These are phyloP conservation scores for Astraeus odoratus DNA, from an alignment of 768 basidiomycete genomes.

Conservation along the genomic window DNA sequence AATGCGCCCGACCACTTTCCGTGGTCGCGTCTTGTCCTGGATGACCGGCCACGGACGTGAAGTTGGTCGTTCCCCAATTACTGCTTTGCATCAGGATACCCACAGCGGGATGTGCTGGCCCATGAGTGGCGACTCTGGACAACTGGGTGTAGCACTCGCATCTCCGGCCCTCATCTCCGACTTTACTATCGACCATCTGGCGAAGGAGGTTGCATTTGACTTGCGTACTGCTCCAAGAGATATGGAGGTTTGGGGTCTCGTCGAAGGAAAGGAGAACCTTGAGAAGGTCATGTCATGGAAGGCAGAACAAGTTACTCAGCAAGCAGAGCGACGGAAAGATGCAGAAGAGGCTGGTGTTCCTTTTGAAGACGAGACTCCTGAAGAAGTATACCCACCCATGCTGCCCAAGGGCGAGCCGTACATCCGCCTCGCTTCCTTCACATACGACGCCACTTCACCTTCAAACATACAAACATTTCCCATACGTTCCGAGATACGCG, in stretches of 20 bases:
- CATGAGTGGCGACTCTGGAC: slow-evolving; percentile 70
- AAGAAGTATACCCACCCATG: slow-evolving; percentile 39
- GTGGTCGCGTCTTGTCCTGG: slow-evolving; percentile 43
- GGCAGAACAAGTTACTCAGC: slow-evolving; percentile 33
- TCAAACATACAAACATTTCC: slow-evolving; percentile 75
- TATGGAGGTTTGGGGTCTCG: slow-evolving; percentile 89
- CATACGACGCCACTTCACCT: slow-evolving; percentile 49
- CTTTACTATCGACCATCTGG: slow-evolving; percentile 84
- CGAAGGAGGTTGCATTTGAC: slow-evolving; percentile 76
- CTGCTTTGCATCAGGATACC: slow-evolving; percentile 79
- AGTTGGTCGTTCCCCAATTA: slow-evolving; percentile 76
- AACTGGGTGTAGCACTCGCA: slow-evolving; percentile 76
- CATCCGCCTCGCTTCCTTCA: slow-evolving; percentile 62
- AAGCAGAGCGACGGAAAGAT: slow-evolving; percentile 27
- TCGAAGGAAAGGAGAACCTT: slow-evolving; percentile 72
- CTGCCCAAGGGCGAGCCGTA: slow-evolving; percentile 42
- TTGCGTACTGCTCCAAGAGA: slow-evolving; percentile 72
- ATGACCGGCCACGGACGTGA: slow-evolving; percentile 57
- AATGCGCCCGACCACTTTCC: slow-evolving; percentile 46
- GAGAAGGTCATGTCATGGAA: slow-evolving; percentile 53
- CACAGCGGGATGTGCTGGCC: slow-evolving; percentile 92
- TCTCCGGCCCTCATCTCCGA: slow-evolving; percentile 49
- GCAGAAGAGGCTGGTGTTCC: slow-evolving; percentile 25
- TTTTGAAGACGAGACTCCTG: slow-evolving; percentile 18
- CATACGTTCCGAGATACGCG: slow-evolving; percentile 57